These are phyloP conservation scores for Lyophyllum decastes DNA, from an alignment of 768 basidiomycete species.

Conservation along the genomic window DNA sequence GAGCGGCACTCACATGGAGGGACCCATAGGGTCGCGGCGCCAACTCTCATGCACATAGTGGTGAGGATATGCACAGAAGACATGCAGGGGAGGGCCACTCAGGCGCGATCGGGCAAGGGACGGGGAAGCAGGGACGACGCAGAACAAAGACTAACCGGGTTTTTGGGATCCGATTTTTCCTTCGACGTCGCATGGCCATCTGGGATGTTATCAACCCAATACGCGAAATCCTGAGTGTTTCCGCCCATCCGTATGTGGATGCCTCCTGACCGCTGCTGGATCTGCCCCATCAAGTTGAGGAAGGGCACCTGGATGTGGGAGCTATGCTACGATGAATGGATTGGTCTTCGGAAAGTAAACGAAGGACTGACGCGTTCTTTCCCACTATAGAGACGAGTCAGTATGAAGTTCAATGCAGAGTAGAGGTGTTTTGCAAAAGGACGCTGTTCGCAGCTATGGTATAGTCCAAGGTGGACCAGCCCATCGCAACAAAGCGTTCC, in stretches of 20 bases:
- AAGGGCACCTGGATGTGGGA: slow-evolving; percentile 54
- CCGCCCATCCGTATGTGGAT: slow-evolving; percentile 64
- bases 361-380: slow-evolving; percentile 42
- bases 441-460: background rate
- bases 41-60: too few relatives aligned
- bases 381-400: slow-evolving; percentile 39
- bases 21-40: too few relatives aligned
- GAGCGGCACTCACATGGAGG: too few relatives aligned
- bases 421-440: background rate
- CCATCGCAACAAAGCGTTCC: too few relatives aligned
- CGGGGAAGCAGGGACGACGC: too few relatives aligned
- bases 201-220: slow-evolving; percentile 38
- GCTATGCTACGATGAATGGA: slow-evolving; percentile 28
- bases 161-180: slow-evolving; percentile 25
- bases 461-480: too few relatives aligned
- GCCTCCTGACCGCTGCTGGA: slow-evolving; percentile 54
- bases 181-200: slow-evolving; percentile 47
- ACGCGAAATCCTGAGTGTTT: slow-evolving; percentile 64
- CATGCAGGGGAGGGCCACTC: too few relatives aligned
- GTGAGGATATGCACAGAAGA: too few relatives aligned
- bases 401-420: background rate
- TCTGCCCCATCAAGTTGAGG: slow-evolving; percentile 65
- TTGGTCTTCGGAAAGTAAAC: slow-evolving; percentile 4
- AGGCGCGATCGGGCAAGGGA: too few relatives aligned
- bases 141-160: slow-evolving; percentile 28